Conservation (phyloP, 768 basidiomycete species). For the Dacryopinax primogenitus region DNA sequence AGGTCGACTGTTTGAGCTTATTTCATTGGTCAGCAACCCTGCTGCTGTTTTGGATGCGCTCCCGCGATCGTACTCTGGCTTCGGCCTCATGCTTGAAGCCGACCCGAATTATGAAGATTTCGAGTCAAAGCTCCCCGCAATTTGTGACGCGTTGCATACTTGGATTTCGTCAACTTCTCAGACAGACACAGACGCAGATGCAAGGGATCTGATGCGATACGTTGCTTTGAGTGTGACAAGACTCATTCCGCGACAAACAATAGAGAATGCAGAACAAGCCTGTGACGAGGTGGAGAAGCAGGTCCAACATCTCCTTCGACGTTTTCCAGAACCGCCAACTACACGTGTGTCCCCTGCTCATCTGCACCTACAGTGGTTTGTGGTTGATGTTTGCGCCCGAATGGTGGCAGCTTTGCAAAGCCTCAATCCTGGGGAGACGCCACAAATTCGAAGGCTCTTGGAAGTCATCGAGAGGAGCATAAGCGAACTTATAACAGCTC, state of each 20-base stretch:
- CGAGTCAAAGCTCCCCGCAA: conserved; percentile 24
- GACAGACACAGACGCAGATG: conserved; percentile 9
- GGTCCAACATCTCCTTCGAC: conserved; percentile 8
- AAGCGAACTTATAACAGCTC: conserved; percentile 34
- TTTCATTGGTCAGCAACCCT: conserved; percentile 31
- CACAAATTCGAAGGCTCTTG: neutral
- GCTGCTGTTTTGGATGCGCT: conserved; percentile 24
- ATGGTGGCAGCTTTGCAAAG: conserved; percentile 19
- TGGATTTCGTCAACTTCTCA: conserved; percentile 27
- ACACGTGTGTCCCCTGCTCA: neutral
- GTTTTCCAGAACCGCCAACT: conserved; percentile 28
- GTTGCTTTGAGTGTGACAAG: conserved; percentile 17
- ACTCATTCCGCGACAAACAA: conserved; percentile 10
- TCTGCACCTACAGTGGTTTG: conserved; percentile 48
- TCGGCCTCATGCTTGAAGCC: conserved; percentile 27
- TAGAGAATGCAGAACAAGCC: neutral
- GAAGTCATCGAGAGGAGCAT: conserved; percentile 15
- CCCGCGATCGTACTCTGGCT: conserved; percentile 17
- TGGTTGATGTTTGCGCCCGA: conserved; percentile 43
- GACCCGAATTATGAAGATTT: conserved; percentile 36
- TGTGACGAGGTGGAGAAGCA: neutral
- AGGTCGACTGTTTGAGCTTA: conserved; percentile 48
- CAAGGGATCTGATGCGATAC: conserved; percentile 10
- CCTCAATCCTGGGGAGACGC: neutral
- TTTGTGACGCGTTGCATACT: conserved; percentile 39